phyloP scores from a whole-genome alignment of 768 basidiomycete species.

The Dictyophora rubrovolvata region DNA sequence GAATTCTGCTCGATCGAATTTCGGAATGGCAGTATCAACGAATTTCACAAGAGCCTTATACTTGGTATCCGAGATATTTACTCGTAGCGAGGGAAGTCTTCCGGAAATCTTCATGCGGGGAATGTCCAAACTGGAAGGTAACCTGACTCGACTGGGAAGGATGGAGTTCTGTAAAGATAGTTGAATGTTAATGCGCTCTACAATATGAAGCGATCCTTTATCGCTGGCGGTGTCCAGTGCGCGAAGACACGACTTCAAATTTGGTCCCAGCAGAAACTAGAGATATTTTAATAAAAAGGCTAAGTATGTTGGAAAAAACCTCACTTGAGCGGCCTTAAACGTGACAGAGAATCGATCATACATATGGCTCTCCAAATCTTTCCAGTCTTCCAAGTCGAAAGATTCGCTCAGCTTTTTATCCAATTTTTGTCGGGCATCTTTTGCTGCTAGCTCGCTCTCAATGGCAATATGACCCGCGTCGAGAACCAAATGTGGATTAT shows the following conservation, averaged over 20 bases:
- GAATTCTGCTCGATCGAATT: constrained; percentile 45
- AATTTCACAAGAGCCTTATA: constrained; percentile 89
- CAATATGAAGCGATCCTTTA: constrained; percentile 61
- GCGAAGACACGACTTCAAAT: constrained; percentile 68
- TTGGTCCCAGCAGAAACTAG: constrained; percentile 84
- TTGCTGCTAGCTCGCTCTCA: constrained; percentile 80
- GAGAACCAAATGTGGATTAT: constrained; percentile 79
- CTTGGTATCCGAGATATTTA: constrained; percentile 86
- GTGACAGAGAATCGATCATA: constrained; percentile 83
- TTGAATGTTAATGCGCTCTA: constrained; percentile 87
- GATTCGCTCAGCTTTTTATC: constrained; percentile 74
- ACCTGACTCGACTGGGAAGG: constrained; percentile 42
- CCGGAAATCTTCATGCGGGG: constrained; percentile 88
- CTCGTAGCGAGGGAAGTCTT: constrained; percentile 72
- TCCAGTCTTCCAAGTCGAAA: constrained; percentile 82
- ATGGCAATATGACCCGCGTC: constrained; percentile 97
- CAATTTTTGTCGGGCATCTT: constrained; percentile 66
- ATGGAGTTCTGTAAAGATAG: constrained; percentile 90
- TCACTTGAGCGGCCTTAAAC: constrained; percentile 83
- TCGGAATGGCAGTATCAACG: constrained; percentile 83
- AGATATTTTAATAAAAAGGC: not conserved
- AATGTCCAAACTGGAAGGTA: constrained; percentile 47
- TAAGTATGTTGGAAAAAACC: constrained; percentile 5
- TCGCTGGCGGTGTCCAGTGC: constrained; percentile 53
- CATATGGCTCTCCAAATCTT: constrained; percentile 81